Evolutionary conservation across 2,329 filamentous ascomycete genomes (phyloP), one percentile per base, ranked within the genome.

Genomic region (Sordariomycetes sp.): DNA sequence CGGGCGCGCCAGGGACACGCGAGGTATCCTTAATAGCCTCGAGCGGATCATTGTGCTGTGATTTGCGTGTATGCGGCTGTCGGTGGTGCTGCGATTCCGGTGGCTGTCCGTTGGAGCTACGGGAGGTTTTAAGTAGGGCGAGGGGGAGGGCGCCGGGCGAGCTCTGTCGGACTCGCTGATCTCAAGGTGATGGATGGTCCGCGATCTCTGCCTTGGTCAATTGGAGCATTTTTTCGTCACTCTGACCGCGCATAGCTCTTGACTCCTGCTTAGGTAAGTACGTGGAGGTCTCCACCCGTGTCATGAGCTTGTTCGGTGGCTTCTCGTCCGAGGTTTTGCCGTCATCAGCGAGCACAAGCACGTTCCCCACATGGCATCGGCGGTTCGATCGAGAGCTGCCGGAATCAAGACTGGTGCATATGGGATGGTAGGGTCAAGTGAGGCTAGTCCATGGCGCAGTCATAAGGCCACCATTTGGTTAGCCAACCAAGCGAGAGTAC

Each of bases 21-120:
- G 71, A 60, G 77, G 75, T 72, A 76, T 72, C 65, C 77, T 74
- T 32, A 32, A 32, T 76, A 81, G 71, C 71, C 75, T 72, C 57
- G 78, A 71, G 64, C 77, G 76, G 63, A 82, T 68, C 79, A 82
- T 77, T 60, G 64, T 74, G 66, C 57, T 62, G 59, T 52, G 20
- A 13, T 15, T n/a, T 51, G 32, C 10, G 8, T 8, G 42, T 36
- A 3, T 56, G 20, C 22, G 45, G 22, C 22, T n/a, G 12, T 50
- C 13, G n/a, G n/a, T 22, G 45, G n/a, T 50, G 45, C 17, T 50
- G 10, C 17, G 36, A 13, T 24, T 3, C 45, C n/a, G 45, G 6
- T 50, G 45, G n/a, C 20, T 22, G 10, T 50, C n/a, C 6, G 12
- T 20, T 7, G 45, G 22, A n/a, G 42, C 10, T 2, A 2, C 45